phyloP scores from a whole-genome alignment of 805 yeast species.

The Nakazawaea peltata region DNA sequence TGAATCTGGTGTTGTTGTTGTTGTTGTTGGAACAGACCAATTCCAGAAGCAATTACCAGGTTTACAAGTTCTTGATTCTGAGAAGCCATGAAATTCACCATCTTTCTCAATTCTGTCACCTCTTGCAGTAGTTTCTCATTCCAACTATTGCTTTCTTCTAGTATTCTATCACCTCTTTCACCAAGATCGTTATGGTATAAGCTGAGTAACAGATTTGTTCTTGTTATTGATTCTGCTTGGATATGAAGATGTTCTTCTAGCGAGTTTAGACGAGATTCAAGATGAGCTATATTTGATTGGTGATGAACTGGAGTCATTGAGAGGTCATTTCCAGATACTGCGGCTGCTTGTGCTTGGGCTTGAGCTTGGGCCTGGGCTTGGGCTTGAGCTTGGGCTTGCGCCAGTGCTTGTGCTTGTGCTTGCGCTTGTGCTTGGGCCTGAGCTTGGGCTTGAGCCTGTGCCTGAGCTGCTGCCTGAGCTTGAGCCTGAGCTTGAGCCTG shows the following conservation, averaged over 20 bases:
- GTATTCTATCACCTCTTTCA: neutral
- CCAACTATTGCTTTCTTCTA: neutral
- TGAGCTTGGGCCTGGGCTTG: neutral
- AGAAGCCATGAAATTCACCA: slow-evolving; percentile 2
- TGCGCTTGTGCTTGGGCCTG: too few relatives aligned
- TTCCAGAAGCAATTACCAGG: too few relatives aligned
- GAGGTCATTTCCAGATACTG: too few relatives aligned
- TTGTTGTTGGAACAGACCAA: too few relatives aligned
- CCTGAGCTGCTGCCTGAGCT: too few relatives aligned
- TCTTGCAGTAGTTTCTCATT: neutral
- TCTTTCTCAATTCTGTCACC: slow-evolving; percentile 1
- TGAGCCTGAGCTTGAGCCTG: too few relatives aligned
- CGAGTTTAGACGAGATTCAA: neutral
- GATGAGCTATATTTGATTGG: neutral
- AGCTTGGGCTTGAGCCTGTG: too few relatives aligned
- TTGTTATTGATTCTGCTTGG: slow-evolving; percentile 5
- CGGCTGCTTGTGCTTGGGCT: neutral
- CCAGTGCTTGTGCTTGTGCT: too few relatives aligned
- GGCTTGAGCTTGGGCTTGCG: too few relatives aligned
- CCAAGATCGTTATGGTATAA: slow-evolving; percentile 6
- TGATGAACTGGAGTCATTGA: neutral
- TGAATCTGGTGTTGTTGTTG: too few relatives aligned
- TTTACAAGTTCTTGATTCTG: too few relatives aligned
- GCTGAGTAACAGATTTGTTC: slow-evolving; percentile 5
- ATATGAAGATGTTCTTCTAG: slow-evolving; percentile 2